Conservation (phyloP, 441 rosid species). For the Geranium incanum region DNA sequence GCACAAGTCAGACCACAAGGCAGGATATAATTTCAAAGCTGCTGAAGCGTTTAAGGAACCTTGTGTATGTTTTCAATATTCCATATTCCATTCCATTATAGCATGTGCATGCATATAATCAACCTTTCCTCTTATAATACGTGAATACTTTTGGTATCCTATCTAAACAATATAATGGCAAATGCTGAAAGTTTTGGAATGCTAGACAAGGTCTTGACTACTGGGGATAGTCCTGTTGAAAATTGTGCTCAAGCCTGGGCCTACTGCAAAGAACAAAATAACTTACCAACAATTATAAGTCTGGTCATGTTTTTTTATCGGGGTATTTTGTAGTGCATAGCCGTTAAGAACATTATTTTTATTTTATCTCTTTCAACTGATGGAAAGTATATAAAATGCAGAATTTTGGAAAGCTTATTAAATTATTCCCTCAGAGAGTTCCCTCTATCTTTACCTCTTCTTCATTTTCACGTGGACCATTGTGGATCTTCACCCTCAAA, state of each 20-base stretch:
- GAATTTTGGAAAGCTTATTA: conserved; percentile 72
- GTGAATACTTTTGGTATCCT: neutral
- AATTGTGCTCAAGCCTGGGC: neutral
- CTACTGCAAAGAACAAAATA: neutral
- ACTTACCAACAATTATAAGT: neutral
- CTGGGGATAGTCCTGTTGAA: neutral
- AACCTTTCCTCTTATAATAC: conserved; percentile 3
- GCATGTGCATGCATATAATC: conserved; percentile 7
- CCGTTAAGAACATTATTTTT: neutral
- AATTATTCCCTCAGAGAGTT: conserved; percentile 40
- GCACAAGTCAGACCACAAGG: conserved; percentile 51
- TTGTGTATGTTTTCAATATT: conserved; percentile 45
- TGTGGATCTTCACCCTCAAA: conserved; percentile 34
- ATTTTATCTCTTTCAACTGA: conserved; percentile 17
- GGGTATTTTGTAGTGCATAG: conserved; percentile 1
- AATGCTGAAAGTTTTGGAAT: neutral
- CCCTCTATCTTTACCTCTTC: conserved; percentile 60
- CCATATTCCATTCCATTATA: conserved; percentile 15
- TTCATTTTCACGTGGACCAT: conserved; percentile 44
- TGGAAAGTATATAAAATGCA: conserved; percentile 32
- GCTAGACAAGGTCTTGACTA: neutral
- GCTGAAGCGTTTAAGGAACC: conserved; percentile 64
- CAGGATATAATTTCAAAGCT: conserved; percentile 60
- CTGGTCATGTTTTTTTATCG: neutral
- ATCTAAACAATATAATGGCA: neutral